Conservation (phyloP, 306 rosid genomes). For the Lathyrus tuberosus region DNA sequence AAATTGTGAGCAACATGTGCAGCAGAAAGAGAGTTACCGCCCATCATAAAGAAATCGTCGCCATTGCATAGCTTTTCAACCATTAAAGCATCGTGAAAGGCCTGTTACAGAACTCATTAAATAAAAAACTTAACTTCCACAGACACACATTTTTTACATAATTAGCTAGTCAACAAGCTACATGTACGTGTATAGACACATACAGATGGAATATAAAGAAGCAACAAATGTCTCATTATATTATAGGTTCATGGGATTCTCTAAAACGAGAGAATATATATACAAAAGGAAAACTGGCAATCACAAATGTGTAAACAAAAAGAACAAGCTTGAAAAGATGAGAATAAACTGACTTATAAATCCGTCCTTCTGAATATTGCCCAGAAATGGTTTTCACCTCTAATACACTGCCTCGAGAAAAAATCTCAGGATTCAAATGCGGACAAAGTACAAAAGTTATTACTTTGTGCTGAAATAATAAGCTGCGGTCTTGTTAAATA, state of each 20-base stretch:
- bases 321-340: neutral
- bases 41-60: constrained; percentile 82
- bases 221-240: constrained; percentile 20
- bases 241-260: neutral
- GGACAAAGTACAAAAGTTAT: neutral
- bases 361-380: neutral
- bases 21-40: constrained; percentile 88
- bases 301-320: neutral
- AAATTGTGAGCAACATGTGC: constrained; percentile 79
- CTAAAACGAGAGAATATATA: neutral
- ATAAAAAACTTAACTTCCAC: constrained; percentile 24
- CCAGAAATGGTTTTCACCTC: constrained; percentile 2
- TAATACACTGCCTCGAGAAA: neutral
- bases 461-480: constrained; percentile 6
- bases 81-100: constrained; percentile 63
- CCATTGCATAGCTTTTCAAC: constrained; percentile 62
- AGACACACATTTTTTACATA: constrained; percentile 19
- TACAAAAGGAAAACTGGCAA: neutral
- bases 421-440: neutral
- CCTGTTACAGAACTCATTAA: constrained; percentile 56
- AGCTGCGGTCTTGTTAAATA: neutral
- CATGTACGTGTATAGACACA: constrained; percentile 22
- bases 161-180: constrained; percentile 24
- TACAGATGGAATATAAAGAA: constrained; percentile 22
- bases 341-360: neutral